These are phyloP conservation scores for Spiromastix sp. DNA, from an alignment of 2,329 filamentous ascomycete species.

Conservation along the genomic window DNA sequence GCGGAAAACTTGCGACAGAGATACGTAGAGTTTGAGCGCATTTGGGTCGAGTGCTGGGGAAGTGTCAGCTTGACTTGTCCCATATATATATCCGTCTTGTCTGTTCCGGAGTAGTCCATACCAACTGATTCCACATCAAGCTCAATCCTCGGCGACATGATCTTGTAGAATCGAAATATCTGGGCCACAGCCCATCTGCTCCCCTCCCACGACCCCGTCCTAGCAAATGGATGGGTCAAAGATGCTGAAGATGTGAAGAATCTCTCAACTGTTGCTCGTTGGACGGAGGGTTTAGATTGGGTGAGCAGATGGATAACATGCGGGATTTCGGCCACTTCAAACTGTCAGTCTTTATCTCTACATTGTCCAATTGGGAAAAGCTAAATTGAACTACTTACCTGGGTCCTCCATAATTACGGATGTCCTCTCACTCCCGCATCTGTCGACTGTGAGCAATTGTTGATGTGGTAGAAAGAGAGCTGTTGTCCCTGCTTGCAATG, in stretches of 20 bases:
- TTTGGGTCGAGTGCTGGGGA: slow-evolving; percentile 56
- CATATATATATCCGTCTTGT: no score
- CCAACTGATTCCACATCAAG: slow-evolving; percentile 54
- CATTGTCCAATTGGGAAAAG: slow-evolving; percentile 5
- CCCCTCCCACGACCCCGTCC: slow-evolving; percentile 49
- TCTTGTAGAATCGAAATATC: slow-evolving; percentile 78
- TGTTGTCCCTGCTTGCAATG: neutral
- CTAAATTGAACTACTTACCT: slow-evolving; percentile 10
- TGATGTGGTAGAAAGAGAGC: neutral
- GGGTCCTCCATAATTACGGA: slow-evolving; percentile 12
- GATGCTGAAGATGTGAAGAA: slow-evolving; percentile 64
- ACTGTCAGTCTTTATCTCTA: neutral
- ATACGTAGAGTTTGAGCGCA: slow-evolving; percentile 60
- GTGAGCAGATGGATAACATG: slow-evolving; percentile 58
- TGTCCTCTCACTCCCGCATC: neutral
- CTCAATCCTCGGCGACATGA: slow-evolving; percentile 64
- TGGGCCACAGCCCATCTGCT: slow-evolving; percentile 57
- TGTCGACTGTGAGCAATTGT: neutral
- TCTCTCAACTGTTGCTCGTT: slow-evolving; percentile 53
- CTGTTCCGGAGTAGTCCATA: no score
- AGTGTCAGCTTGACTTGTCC: no score
- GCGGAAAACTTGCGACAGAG: slow-evolving; percentile 63
- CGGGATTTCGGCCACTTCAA: slow-evolving; percentile 48
- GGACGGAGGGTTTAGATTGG: slow-evolving; percentile 55
- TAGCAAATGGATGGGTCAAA: slow-evolving; percentile 71